Percentiles rank a stretch among this genome's conserved stretches.
These are phyloP conservation scores for Tulasnella sp. DNA, from an alignment of 768 basidiomycete species.

Conservation along the genomic window DNA sequence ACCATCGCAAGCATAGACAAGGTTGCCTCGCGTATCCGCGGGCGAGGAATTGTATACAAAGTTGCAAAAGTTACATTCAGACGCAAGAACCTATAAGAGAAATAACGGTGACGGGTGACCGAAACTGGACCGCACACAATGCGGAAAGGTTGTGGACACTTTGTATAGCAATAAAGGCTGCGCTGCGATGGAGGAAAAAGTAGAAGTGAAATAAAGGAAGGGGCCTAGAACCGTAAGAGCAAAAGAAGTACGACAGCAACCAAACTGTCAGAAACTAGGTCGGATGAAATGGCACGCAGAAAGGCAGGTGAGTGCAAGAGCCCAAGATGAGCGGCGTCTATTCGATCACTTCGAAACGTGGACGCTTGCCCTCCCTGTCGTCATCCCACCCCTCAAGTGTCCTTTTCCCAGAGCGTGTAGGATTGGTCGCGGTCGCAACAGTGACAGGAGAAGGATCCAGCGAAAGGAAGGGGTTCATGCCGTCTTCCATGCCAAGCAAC, in stretches of 20 bases:
- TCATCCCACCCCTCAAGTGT: constrained; percentile 42
- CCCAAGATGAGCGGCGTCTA: constrained; percentile 35
- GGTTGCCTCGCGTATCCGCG: constrained; percentile 12
- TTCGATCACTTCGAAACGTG: constrained; percentile 60
- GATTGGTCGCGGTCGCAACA: constrained; percentile 25
- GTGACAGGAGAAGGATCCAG: constrained; percentile 4
- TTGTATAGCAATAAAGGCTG: too few relatives aligned
- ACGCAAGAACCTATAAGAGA: too few relatives aligned
- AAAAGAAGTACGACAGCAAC: not conserved
- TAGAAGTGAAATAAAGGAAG: not conserved
- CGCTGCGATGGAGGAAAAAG: too few relatives aligned
- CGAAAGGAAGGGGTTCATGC: constrained; percentile 46
- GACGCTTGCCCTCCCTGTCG: constrained; percentile 52
- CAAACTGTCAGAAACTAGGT: not conserved
- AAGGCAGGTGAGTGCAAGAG: not conserved
- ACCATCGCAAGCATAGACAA: constrained; percentile 26
- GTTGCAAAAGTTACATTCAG: too few relatives aligned
- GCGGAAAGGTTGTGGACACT: too few relatives aligned
- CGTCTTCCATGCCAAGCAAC: constrained; percentile 52
- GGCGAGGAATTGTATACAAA: too few relatives aligned
- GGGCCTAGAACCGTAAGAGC: not conserved
- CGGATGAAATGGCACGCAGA: not conserved
- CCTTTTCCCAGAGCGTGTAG: constrained; percentile 36
- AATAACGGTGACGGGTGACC: too few relatives aligned
- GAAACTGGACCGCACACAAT: too few relatives aligned